phyloP scores from a whole-genome alignment of 2,329 filamentous ascomycete genomes.

The Monilinia laxa region DNA sequence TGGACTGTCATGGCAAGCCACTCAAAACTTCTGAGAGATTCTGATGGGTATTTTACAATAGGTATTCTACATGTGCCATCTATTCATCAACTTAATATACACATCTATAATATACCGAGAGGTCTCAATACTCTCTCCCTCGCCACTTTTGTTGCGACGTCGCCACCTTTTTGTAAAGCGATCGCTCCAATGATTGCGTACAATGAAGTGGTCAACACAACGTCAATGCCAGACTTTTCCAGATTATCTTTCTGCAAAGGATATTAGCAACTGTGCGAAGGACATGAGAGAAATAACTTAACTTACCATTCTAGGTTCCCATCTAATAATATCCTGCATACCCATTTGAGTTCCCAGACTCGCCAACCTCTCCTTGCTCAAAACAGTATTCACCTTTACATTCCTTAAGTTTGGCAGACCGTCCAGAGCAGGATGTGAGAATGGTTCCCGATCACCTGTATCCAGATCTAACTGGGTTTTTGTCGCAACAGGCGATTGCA shows the following conservation, averaged over 20 bases:
- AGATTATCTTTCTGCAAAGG: conserved; percentile 61
- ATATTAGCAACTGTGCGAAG: conserved; percentile 30
- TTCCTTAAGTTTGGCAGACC: conserved; percentile 71
- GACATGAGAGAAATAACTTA: conserved; percentile 11
- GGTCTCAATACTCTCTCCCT: conserved; percentile 57
- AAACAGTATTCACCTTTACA: conserved; percentile 58
- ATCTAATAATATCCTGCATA: conserved; percentile 73
- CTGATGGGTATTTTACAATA: conserved; percentile 21
- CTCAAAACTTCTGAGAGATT: conserved; percentile 3
- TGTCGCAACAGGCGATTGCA: conserved; percentile 45
- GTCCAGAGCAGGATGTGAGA: conserved; percentile 66
- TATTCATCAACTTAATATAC: conserved; percentile 32
- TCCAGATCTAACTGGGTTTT: conserved; percentile 44
- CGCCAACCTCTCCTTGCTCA: conserved; percentile 65
- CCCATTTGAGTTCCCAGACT: conserved; percentile 69
- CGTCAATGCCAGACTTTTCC: conserved; percentile 67
- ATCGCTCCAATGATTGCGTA: conserved; percentile 87
- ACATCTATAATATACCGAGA: conserved; percentile 37
- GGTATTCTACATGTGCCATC: conserved; percentile 20
- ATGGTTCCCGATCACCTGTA: conserved; percentile 57
- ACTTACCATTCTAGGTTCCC: conserved; percentile 78
- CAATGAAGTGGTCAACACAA: conserved; percentile 73
- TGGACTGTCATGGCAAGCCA: conserved; percentile 18
- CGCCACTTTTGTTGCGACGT: conserved; percentile 71
- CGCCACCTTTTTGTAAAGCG: conserved; percentile 81